Conservation (phyloP, 768 basidiomycete genomes). For the Suillus bovinus region DNA sequence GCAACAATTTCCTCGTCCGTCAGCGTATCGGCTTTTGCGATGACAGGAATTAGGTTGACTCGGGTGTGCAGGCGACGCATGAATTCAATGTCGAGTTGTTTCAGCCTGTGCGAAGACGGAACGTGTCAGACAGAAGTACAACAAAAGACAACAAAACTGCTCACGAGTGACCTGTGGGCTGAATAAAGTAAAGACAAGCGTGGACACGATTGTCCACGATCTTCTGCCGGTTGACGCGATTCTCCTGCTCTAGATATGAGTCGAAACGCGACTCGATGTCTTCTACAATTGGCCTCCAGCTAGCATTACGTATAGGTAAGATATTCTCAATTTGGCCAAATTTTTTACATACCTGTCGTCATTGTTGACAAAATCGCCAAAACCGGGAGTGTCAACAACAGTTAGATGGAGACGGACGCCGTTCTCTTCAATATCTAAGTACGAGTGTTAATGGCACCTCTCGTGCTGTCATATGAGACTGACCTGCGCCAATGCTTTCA, state of each 20-base stretch:
- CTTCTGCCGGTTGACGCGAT: conserved; percentile 93
- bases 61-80: conserved; percentile 97
- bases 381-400: conserved; percentile 99
- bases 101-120: conserved; percentile 58
- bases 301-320: conserved; percentile 35
- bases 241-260: conserved; percentile 97
- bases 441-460: not conserved
- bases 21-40: conserved; percentile 97
- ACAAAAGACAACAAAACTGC: conserved; percentile 28
- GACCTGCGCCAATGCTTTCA: conserved; percentile 97
- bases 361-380: conserved; percentile 99
- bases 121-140: not conserved
- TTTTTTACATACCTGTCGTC: conserved; percentile 76
- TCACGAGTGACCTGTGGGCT: conserved; percentile 97
- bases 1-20: conserved; percentile 93
- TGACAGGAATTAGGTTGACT: conserved; percentile 98
- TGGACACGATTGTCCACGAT: conserved; percentile 97
- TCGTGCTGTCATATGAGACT: conserved; percentile 29
- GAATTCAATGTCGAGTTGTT: conserved; percentile 98
- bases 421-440: conserved; percentile 95
- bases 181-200: conserved; percentile 98
- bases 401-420: conserved; percentile 95
- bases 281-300: conserved; percentile 98
- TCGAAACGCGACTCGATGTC: conserved; percentile 98
- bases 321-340: conserved; percentile 14